phyloP scores from a whole-genome alignment of 352 stramenopile species.

The Phytophthora parvispora region DNA sequence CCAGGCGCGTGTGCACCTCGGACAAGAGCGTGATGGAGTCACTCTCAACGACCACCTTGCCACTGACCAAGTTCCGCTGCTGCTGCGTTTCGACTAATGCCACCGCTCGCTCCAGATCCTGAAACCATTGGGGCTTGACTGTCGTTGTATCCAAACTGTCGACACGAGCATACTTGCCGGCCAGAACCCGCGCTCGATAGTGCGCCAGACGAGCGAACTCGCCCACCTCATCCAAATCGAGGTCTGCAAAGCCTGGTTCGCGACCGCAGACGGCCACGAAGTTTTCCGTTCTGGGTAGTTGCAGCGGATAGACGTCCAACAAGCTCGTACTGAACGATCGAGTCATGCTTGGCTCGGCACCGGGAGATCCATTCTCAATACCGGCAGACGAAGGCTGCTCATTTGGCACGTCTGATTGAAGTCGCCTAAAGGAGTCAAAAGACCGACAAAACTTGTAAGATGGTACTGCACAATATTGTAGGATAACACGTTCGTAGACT shows the following conservation, averaged over 20 bases:
- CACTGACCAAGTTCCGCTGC: conserved; percentile 18
- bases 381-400: background rate
- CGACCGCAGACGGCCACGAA: conserved; percentile 34
- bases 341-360: background rate
- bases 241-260: conserved; percentile 44
- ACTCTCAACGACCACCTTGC: conserved; percentile 22
- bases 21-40: conserved; percentile 48
- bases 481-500: background rate
- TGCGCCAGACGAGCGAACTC: conserved; percentile 67
- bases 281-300: conserved; percentile 18
- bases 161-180: conserved; percentile 36
- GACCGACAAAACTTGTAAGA: conserved; percentile 2
- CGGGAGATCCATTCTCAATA: background rate
- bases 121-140: conserved; percentile 60
- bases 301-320: conserved; percentile 59
- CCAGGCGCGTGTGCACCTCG: conserved; percentile 62
- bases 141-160: conserved; percentile 16
- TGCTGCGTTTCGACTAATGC: conserved; percentile 40
- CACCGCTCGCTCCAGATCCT: conserved; percentile 43
- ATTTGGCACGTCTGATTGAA: conserved; percentile 14
- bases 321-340: conserved; percentile 24
- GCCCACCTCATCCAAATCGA: conserved; percentile 57
- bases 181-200: conserved; percentile 66
- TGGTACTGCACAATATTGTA: background rate
- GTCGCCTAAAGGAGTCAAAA: conserved; percentile 16